phyloP scores from a whole-genome alignment of 768 basidiomycete species.

The Kwoniella dejecticola region DNA sequence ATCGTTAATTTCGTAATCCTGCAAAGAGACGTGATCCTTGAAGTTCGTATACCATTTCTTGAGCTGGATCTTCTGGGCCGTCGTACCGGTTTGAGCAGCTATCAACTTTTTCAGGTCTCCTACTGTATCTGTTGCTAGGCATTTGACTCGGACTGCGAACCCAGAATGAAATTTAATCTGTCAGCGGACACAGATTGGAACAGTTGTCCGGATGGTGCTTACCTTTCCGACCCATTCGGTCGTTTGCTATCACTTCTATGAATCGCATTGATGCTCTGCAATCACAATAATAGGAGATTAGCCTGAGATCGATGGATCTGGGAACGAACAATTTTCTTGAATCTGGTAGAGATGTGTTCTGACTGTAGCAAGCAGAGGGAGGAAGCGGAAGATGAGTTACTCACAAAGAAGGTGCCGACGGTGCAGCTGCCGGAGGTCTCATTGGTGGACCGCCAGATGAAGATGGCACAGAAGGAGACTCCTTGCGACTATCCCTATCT shows the following conservation, averaged over 20 bases:
- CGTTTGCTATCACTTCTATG: slow-evolving; percentile 85
- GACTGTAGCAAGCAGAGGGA: too few species aligned
- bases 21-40: slow-evolving; percentile 73
- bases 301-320: too few species aligned
- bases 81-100: slow-evolving; percentile 91
- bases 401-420: slow-evolving; percentile 18
- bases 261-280: slow-evolving; percentile 25
- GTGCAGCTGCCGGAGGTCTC: slow-evolving; percentile 25
- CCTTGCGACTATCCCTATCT: too few species aligned
- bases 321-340: background rate
- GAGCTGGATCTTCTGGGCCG: slow-evolving; percentile 77
- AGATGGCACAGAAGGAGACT: slow-evolving; percentile 14
- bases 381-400: background rate
- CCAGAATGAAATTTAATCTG: background rate
- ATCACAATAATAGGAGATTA: too few species aligned
- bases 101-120: slow-evolving; percentile 97
- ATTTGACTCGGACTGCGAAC: slow-evolving; percentile 82
- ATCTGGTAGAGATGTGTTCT: background rate
- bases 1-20: slow-evolving; percentile 57
- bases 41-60: slow-evolving; percentile 98
- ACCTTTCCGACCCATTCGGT: slow-evolving; percentile 94
- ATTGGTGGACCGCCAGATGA: slow-evolving; percentile 24
- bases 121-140: slow-evolving; percentile 86
- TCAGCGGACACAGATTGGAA: background rate
- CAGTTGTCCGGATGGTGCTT: slow-evolving; percentile 23